Evolutionary conservation across 768 basidiomycete genomes (phyloP).

Genomic region (Lentinula lateritia): DNA sequence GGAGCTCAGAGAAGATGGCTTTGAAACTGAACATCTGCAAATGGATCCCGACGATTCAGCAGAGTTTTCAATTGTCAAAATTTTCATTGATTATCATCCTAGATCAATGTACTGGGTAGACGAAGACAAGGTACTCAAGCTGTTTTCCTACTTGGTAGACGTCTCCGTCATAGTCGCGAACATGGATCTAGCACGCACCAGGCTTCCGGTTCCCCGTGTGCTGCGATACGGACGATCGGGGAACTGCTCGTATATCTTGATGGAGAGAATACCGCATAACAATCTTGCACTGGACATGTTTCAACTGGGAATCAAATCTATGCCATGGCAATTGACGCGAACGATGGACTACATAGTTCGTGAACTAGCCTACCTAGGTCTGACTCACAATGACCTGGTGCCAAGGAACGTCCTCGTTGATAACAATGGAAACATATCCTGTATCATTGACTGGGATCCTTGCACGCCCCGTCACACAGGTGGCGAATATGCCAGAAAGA

Average conservation of each 20-base stretch:
- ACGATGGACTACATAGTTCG: background rate
- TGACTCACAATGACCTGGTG: background rate
- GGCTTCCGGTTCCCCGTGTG: background rate
- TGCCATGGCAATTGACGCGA: background rate
- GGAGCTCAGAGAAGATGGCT: background rate
- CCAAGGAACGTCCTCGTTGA: background rate
- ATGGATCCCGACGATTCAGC: background rate
- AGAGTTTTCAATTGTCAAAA: background rate
- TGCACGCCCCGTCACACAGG: background rate
- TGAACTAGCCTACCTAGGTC: background rate
- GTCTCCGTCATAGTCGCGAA: conserved; percentile 1
- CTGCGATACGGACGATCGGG: background rate
- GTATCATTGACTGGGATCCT: background rate
- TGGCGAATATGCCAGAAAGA: background rate
- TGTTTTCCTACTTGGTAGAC: conserved; percentile 1
- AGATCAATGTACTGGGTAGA: background rate
- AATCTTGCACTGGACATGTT: background rate
- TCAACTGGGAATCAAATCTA: background rate
- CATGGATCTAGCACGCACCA: background rate
- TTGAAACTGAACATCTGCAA: background rate
- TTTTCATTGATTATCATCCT: background rate
- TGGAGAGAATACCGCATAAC: conserved; percentile 4
- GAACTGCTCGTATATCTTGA: conserved; percentile 8
- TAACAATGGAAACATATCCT: background rate
- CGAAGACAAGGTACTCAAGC: background rate